Evolutionary conservation across 2,329 filamentous ascomycete genomes (phyloP), one percentile per base, ranked within the genome.

Genomic region (Neofusicoccum umdonicola): DNA sequence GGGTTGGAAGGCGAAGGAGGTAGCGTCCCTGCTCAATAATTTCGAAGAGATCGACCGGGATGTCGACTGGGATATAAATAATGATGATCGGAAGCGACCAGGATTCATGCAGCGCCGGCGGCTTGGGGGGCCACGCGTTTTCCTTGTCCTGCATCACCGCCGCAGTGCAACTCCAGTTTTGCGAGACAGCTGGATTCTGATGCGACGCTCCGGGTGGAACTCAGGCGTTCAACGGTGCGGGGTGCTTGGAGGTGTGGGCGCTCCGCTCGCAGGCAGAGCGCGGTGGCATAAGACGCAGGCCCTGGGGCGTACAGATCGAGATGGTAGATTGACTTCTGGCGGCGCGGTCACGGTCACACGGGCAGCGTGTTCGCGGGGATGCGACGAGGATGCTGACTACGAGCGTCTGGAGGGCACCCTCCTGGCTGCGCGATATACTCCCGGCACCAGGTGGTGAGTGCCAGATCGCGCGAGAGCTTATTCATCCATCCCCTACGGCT

Each of bases 1-100:
- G 41, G 48, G 37, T n/a, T 41, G 62, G 31, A 50, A 34, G 34
- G 37, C 44, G 19, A 42, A 52, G 47, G 44, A 50, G 42, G 57
- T 61, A 50, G 57, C 42, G 37, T 48, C 56, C 56, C 56, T 47
- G 56, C 22, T 58, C 54, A 58, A 58, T 58, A 58, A 58, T 58
- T 58, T 34, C 15, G 37, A 58, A 17, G 54, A 45, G 54, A 58
- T 58, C 54, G 54, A 58, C 54, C 54, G 54, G 54, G 54, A 58
- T 58, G 54, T 42, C 6, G 54, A 58, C 54, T 13, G 27, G 54
- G 54, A 58, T 58, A 45, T 44, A 58, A 58, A 58, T 58, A 58
- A 58, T 58, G 54, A 58, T 58, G 54, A 45, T 58, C 54, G 54
- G 35, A 31, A 34, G 54, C 54, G 54, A 44, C 54, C 39, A 35